These are phyloP conservation scores for Colletotrichum simmondsii DNA, from an alignment of 2,329 filamentous ascomycete genomes.

Conservation along the genomic window DNA sequence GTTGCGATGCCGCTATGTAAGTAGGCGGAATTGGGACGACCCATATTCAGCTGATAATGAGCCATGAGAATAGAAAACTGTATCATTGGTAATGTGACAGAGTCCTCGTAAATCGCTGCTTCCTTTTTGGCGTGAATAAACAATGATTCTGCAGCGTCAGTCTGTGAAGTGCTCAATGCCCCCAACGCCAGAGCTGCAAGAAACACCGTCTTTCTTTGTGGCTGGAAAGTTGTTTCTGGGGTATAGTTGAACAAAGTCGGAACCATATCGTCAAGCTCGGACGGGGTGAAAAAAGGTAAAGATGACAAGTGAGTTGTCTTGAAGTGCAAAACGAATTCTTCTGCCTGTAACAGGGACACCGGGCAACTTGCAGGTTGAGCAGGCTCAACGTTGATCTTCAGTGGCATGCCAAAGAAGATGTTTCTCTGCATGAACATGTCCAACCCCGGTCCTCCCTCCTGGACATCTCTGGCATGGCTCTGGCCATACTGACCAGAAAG, in stretches of 20 bases:
- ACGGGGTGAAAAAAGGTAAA: slow-evolving; percentile 36
- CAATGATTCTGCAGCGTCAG: slow-evolving; percentile 39
- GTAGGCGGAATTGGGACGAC: slow-evolving; percentile 42
- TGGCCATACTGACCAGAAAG: slow-evolving; percentile 35
- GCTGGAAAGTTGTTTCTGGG: slow-evolving; percentile 27
- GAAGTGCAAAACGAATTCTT: slow-evolving; percentile 35
- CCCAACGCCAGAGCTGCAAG: slow-evolving; percentile 41
- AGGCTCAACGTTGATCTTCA: slow-evolving; percentile 33
- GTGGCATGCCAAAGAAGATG: slow-evolving; percentile 44
- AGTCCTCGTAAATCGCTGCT: slow-evolving; percentile 41
- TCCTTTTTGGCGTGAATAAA: slow-evolving; percentile 40
- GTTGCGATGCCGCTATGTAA: slow-evolving; percentile 41
- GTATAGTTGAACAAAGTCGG: slow-evolving; percentile 33
- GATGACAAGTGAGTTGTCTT: slow-evolving; percentile 33
- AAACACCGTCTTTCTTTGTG: slow-evolving; percentile 38
- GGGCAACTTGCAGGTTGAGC: slow-evolving; percentile 20
- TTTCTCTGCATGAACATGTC: slow-evolving; percentile 44
- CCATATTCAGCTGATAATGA: slow-evolving; percentile 43
- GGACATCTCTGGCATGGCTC: slow-evolving; percentile 33
- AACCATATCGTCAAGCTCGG: slow-evolving; percentile 38
- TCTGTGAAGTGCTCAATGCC: slow-evolving; percentile 39
- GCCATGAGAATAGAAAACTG: slow-evolving; percentile 41
- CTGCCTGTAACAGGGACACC: slow-evolving; percentile 34
- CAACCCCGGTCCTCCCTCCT: slow-evolving; percentile 40
- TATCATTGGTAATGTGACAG: slow-evolving; percentile 44